Evolutionary conservation across 148 eudicot species (phyloP).

Genomic region (Polygonum maritimum): DNA sequence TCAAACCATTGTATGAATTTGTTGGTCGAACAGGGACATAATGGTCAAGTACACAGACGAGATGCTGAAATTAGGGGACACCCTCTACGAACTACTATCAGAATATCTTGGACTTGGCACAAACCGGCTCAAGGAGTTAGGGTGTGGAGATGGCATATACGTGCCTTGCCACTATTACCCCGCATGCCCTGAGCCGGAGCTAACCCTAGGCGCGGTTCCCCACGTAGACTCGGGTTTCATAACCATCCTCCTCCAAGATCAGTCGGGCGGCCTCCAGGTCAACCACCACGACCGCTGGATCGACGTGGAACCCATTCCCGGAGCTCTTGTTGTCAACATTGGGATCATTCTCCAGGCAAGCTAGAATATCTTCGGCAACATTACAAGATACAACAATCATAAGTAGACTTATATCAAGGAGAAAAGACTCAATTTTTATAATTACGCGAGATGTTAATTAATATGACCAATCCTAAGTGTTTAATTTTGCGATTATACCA

Average conservation of each 20-base stretch:
- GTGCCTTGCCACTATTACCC: neutral
- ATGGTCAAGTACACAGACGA: neutral
- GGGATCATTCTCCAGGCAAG: neutral
- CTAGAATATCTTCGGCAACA: neutral
- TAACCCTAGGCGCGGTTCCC: neutral
- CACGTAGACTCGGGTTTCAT: neutral
- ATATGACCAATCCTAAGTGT: no score
- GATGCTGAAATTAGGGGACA: neutral
- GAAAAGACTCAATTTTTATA: no score
- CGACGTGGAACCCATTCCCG: neutral
- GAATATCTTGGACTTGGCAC: neutral
- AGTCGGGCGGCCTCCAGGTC: neutral
- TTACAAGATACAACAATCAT: no score
- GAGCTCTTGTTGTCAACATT: neutral
- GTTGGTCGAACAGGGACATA: neutral
- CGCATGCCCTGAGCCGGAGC: neutral
- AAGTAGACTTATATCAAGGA: no score
- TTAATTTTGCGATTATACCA: no score
- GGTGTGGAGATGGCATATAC: neutral
- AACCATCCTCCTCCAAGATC: neutral
- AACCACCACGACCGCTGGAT: neutral
- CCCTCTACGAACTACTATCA: neutral
- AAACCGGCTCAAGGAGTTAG: neutral
- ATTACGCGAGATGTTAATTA: no score
- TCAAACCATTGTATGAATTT: no score